Percentiles rank a stretch among this genome's conserved stretches.
phyloP scores from a whole-genome alignment of 1,139 yeast genomes.

The Kurtzmaniella quercitrusa region DNA sequence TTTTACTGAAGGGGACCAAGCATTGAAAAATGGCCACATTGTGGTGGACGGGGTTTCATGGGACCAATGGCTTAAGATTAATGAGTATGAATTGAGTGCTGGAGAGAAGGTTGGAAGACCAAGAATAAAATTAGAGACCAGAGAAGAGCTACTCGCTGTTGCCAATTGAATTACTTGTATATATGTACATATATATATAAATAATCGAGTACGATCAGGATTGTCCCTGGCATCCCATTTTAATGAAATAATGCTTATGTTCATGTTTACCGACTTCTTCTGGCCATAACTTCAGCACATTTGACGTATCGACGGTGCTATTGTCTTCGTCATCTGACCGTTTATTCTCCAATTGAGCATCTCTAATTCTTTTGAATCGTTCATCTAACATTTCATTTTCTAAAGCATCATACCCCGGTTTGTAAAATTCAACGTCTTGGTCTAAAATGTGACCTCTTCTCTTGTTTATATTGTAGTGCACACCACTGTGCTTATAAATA shows the following conservation, averaged over 20 bases:
- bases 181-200: constrained; percentile 3
- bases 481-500: constrained; percentile 44
- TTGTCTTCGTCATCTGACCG: too few species aligned
- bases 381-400: not conserved
- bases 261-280: constrained; percentile 26
- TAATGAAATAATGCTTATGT: constrained; percentile 30
- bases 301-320: not conserved
- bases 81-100: constrained; percentile 44
- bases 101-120: constrained; percentile 51
- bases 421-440: constrained; percentile 21
- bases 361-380: too few species aligned
- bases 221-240: constrained; percentile 24
- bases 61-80: constrained; percentile 69
- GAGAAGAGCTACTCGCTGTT: constrained; percentile 43
- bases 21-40: constrained; percentile 13
- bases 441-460: constrained; percentile 42
- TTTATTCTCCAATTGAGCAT: too few species aligned
- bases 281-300: constrained; percentile 17
- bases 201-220: too few species aligned
- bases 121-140: constrained; percentile 52
- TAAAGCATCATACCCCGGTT: not conserved
- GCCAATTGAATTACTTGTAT: constrained; percentile 1
- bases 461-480: constrained; percentile 43
- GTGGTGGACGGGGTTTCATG: constrained; percentile 43
- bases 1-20: constrained; percentile 23